These are phyloP conservation scores for Hymenoscyphus scutula DNA, from an alignment of 2,329 filamentous ascomycete genomes.

Conservation along the genomic window DNA sequence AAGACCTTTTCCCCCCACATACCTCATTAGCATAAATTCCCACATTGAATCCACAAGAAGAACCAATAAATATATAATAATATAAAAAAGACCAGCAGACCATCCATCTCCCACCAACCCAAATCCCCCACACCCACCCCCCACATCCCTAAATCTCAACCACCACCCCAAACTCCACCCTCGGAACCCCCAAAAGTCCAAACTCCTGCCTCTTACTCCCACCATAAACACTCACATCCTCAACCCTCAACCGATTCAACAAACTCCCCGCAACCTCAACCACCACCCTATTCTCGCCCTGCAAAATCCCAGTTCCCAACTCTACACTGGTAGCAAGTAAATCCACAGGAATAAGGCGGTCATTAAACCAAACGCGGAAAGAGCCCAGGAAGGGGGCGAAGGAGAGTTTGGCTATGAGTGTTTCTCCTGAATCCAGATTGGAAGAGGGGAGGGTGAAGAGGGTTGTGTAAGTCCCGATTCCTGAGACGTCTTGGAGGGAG, in stretches of 20 bases:
- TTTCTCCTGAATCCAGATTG: background rate
- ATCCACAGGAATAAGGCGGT: background rate
- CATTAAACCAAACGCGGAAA: conserved; percentile 4
- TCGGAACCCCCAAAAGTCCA: conserved; percentile 1
- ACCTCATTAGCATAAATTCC: too few species aligned
- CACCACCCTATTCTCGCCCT: conserved; percentile 2
- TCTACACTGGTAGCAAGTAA: background rate
- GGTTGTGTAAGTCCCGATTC: conserved; percentile 6
- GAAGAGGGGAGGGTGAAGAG: background rate
- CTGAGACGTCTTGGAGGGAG: background rate
- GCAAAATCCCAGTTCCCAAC: background rate
- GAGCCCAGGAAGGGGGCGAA: conserved; percentile 1
- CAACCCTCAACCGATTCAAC: conserved; percentile 2
- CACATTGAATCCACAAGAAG: too few species aligned
- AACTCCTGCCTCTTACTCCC: conserved; percentile 3
- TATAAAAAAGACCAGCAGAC: too few species aligned
- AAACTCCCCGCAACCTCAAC: conserved; percentile 7
- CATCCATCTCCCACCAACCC: too few species aligned
- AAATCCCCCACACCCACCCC: too few species aligned
- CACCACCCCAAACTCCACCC: background rate
- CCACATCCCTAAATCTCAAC: too few species aligned
- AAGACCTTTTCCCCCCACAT: too few species aligned
- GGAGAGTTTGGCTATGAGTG: background rate
- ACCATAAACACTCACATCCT: background rate
- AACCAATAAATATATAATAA: too few species aligned